Evolutionary conservation across 1,284 basidiomycete species (phyloP).

Genomic region (Pascua guehoae): DNA sequence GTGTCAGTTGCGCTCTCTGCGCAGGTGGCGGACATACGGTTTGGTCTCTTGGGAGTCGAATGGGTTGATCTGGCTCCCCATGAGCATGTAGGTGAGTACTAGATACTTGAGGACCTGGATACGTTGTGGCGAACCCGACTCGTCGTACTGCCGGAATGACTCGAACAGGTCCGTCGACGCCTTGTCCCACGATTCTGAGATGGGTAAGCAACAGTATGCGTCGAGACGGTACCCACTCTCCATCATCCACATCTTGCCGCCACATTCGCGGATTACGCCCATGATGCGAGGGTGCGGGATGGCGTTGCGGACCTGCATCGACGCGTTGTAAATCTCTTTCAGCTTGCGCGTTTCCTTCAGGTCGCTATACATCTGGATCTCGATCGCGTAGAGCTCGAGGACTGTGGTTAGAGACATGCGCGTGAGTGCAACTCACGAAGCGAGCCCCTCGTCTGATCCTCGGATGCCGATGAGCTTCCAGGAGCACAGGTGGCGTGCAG

Average conservation of each 20-base stretch:
- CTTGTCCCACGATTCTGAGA: conserved; percentile 83
- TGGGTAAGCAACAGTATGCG: conserved; percentile 5
- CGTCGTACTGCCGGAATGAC: conserved; percentile 97
- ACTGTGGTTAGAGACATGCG: conserved; percentile 47
- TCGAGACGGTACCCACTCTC: conserved; percentile 64
- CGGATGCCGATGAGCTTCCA: conserved; percentile 39
- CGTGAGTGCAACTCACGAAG: conserved; percentile 30
- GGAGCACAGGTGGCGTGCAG: conserved; percentile 52
- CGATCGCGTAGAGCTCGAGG: conserved; percentile 95
- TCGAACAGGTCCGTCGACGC: conserved; percentile 99
- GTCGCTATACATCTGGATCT: conserved; percentile 99
- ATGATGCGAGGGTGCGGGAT: conserved; percentile 98
- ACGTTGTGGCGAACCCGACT: conserved; percentile 91
- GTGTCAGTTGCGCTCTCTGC: conserved; percentile 12
- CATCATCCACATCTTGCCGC: conserved; percentile 99
- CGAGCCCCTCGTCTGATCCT: conserved; percentile 50
- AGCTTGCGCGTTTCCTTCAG: conserved; percentile 91
- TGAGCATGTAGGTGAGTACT: conserved; percentile 96
- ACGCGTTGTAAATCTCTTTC: conserved; percentile 97
- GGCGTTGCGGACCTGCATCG: conserved; percentile 86
- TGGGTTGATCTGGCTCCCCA: conserved; percentile 96
- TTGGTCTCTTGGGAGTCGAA: conserved; percentile 99
- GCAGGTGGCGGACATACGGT: conserved; percentile 57
- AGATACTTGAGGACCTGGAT: conserved; percentile 98
- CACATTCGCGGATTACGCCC: conserved; percentile 98